Base-by-base conservation (phyloP, 257 asterid genomes). In the Forsythia viridissima region DNA sequence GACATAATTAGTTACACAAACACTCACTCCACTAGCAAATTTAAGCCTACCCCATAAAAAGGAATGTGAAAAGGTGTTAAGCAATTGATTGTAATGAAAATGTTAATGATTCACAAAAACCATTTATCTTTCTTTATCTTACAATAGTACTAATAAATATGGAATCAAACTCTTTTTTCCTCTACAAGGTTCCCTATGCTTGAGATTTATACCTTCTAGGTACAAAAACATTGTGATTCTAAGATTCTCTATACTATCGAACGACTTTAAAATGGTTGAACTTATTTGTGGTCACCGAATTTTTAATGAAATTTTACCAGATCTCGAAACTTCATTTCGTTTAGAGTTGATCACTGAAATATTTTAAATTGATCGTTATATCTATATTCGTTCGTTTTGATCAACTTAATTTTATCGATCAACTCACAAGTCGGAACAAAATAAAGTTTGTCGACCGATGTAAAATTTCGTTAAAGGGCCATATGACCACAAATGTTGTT, bases 151-250 rank as follows among this genome's bases (percentile, higher is more conserved):
- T 20, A 38, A 40, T 39, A 41, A 55, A 39, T 24, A 15, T 51
- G 79, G 76, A 72, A 66, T 79, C 75, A 51, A 80, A 46, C 76
- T n/a, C 69, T 65, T 74, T 77, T 81, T 76, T 21, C 76, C 76
- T 80, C 65, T 71, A 82, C 65, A 74, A 52, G 51, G 66, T 75
- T 73, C 77, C 5, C 78, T 21, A 73, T 41, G 76, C 72, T 42
- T 18, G 72, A 80, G 86, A 86, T 81, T 81, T 76, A 76, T 77
- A 71, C 37, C 78, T 36, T 77, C 73, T 43, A 63, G 70, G 18
- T 63, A 63, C 70, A 63, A 63, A 63, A 63, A 77, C 77, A 79
- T 72, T 38, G 82, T 61, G 65, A 77, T 75, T 69, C 40, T 71
- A 48, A 63, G 85, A 86, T 84, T 84, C 88, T 72, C 70, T 63